Conservation (phyloP, 2,329 filamentous ascomycete genomes). For the Paecilomyces niveus region DNA sequence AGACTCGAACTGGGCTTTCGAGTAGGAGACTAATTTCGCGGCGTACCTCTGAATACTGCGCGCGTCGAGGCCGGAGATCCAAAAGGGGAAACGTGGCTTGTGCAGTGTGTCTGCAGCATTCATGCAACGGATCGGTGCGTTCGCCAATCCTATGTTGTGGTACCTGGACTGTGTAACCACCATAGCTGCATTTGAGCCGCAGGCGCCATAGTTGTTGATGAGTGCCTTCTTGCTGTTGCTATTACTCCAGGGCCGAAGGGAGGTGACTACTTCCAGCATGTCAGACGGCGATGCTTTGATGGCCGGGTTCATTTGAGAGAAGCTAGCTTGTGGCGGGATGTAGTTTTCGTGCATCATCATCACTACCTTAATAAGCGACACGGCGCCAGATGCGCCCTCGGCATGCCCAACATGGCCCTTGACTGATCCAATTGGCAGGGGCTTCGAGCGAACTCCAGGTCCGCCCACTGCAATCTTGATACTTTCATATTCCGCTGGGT, state of each 20-base stretch:
- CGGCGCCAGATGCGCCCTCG: slow-evolving; percentile 27
- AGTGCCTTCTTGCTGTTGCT: too few relatives aligned
- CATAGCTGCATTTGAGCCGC: neutral
- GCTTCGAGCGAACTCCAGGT: slow-evolving; percentile 4
- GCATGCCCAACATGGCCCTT: slow-evolving; percentile 41
- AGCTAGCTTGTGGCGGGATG: slow-evolving; percentile 52
- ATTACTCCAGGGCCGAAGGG: too few relatives aligned
- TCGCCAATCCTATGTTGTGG: neutral
- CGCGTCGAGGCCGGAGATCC: too few relatives aligned
- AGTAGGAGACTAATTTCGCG: too few relatives aligned
- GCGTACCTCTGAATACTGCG: too few relatives aligned
- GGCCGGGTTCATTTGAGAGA: neutral
- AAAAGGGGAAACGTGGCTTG: too few relatives aligned
- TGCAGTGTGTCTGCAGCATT: neutral
- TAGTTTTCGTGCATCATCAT: slow-evolving; percentile 57
- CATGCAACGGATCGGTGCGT: too few relatives aligned
- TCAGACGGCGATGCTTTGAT: neutral
- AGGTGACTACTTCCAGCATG: neutral
- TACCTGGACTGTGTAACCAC: neutral
- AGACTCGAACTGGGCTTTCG: too few relatives aligned
- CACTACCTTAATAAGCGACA: slow-evolving; percentile 53
- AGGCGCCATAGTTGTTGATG: neutral
- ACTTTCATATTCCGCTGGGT: slow-evolving; percentile 1
- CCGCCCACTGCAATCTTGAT: neutral
- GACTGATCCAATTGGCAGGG: slow-evolving; percentile 23